Evolutionary conservation across 352 stramenopile genomes (phyloP).

Genomic region (Phytophthora boehmeriae): DNA sequence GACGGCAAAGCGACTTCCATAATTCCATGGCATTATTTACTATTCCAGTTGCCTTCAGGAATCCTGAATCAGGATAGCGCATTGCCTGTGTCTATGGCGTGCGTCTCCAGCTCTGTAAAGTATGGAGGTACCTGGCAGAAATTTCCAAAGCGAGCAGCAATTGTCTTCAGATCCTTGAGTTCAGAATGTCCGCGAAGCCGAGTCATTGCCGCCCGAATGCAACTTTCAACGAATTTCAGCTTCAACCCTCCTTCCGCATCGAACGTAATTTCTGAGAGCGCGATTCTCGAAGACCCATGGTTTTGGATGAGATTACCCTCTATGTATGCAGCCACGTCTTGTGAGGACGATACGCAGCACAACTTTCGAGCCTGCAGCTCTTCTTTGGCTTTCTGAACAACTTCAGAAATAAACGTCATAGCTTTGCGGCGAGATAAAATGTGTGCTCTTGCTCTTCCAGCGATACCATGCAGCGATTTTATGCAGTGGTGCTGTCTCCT

Average conservation of each 20-base stretch:
- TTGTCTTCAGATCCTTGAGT: constrained; percentile 37
- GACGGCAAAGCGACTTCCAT: no score
- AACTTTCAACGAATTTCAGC: constrained; percentile 20
- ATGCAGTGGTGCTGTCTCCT: constrained; percentile 58
- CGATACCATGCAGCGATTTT: constrained; percentile 53
- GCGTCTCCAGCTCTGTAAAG: constrained; percentile 2
- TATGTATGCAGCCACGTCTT: background rate
- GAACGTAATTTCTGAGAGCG: background rate
- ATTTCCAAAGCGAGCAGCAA: constrained; percentile 35
- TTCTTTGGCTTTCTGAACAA: constrained; percentile 29
- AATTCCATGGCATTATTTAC: no score
- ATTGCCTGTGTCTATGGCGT: background rate
- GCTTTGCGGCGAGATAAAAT: constrained; percentile 32
- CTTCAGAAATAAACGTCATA: constrained; percentile 19
- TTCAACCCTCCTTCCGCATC: constrained; percentile 7
- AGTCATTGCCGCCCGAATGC: constrained; percentile 26
- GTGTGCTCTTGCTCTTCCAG: constrained; percentile 35
- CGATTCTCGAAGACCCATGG: background rate
- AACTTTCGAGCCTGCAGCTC: constrained; percentile 21
- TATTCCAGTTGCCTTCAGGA: background rate
- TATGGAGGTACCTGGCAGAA: constrained; percentile 35
- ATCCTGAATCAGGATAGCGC: background rate
- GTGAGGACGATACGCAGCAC: constrained; percentile 8
- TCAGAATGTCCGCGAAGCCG: constrained; percentile 26
- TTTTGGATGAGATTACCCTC: background rate